Evolutionary conservation across 2,329 filamentous ascomycete genomes (phyloP), one percentile per base, ranked within the genome.

Genomic region (Fusarium subtropicale): DNA sequence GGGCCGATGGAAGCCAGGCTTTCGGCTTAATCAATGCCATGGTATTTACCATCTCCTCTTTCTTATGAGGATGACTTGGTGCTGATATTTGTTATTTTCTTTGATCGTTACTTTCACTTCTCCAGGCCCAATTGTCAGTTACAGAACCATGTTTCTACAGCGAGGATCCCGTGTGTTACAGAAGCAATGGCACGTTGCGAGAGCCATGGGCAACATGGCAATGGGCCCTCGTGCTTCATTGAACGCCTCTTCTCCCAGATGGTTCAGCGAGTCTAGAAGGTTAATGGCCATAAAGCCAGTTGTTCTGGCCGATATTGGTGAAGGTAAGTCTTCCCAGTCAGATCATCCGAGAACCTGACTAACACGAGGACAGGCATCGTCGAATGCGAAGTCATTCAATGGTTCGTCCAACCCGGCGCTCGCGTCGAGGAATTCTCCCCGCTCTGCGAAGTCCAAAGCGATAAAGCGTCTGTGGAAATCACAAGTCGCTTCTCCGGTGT

Each of bases 341-440:
- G 18, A 48, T 44, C 12, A 4, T n/a, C 9, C 28, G 3, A 8
- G 15, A 20, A 22, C 38, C 42, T 20, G 46, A 62, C 71, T 74
- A 59, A 75, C 57, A 59, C 41, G 24, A 38, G 5, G 42, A 46
- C 74, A 96, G 96, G 96, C 57, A 99, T 98, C 76, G 94, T 96
- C 78, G 96, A 99, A 82, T 97, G 96, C 77, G 96, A 99, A 81
- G 93, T 99, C 76, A 98, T 98, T 76, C 96, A 99, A 84, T 99
- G 96, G 96, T 99, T 98, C 79, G 95, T 99, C 71, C 92, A 97
- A 81, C 94, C 97, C 51, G 95, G 94, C 61, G 96, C 96, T 36
- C 90, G 92, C 60, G 94, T 99, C 74, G 94, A 99, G 83, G 95
- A 99, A 83, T 99, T 97, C 87, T 96, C 97, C 74, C 96, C 95